Base-by-base conservation (phyloP, 1,139 yeast genomes). In the Lodderomyces oxycetoniae region DNA sequence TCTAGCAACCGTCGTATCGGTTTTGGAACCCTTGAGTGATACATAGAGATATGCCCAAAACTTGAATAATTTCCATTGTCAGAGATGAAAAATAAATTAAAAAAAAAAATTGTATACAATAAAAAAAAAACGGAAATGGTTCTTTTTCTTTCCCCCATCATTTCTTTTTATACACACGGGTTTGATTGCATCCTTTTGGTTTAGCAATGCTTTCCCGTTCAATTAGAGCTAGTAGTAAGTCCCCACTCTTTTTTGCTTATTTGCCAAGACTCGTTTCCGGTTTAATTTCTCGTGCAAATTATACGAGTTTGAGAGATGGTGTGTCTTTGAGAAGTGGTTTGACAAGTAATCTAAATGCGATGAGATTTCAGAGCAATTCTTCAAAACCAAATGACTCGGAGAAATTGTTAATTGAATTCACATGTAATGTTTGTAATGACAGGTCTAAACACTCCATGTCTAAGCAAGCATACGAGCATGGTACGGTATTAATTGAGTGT, bases 401-500 rank as follows among this genome's bases (percentile, higher is more conserved):
- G 5, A 44, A 43, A 66, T 33, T 86, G 46, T 82, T 88, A 80
- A 72, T 91, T 20, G 91, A 95, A 0, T 89, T 91, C 59, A 91
- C 96, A 0, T 91, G 98, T 59, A 91, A 88, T 55, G 77, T 78
- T 46, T 91, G 98, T 59, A 72, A 77, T 34, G 76, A 85, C 5
- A 65, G 97, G 37, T 86, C 96, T 0, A 77, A 89, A 3, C 97
- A 91, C 53, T 72, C 80, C 3, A 80, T 91, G 50, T 84, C 96
- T 12, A 89, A 88, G 47, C 97, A 91, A 56, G 89, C 96, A 0
- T 91, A 91, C 53, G 75, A 80, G 16, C 67, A 71, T 17, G 98
- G 98, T 1, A 80, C 96, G 0, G 96, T 91, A 3, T 63, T 87
- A 36, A 82, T 91, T 24, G 89, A 87, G 51, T 91, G 97, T 52